A percentile compares a stretch with the other conserved stretches of the same genome.
Evolutionary conservation across 1,284 basidiomycete species (phyloP).

Genomic region (Malassezia yamatoensis): DNA sequence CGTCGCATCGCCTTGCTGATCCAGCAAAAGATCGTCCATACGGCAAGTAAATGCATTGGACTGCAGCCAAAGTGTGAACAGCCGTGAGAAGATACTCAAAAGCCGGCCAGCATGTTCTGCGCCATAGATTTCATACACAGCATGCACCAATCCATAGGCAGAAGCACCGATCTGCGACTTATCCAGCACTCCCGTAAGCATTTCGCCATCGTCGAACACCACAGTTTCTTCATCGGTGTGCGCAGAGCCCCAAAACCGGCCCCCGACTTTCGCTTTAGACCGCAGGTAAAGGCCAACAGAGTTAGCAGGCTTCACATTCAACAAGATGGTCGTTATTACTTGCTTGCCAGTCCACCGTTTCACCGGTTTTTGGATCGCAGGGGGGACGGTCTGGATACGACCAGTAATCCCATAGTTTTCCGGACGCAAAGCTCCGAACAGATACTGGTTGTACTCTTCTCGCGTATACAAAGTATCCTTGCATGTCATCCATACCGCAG

Average conservation of each 20-base stretch:
- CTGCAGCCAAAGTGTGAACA: conserved; percentile 95
- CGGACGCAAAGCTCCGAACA: conserved; percentile 86
- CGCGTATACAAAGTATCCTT: conserved; percentile 89
- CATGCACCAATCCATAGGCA: conserved; percentile 91
- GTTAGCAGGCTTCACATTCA: conserved; percentile 74
- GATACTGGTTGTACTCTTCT: conserved; percentile 90
- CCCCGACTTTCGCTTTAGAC: conserved; percentile 74
- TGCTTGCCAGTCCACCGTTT: conserved; percentile 98
- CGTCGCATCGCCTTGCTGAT: conserved; percentile 64
- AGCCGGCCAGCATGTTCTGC: conserved; percentile 78
- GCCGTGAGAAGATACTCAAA: conserved; percentile 79
- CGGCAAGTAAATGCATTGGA: conserved; percentile 95
- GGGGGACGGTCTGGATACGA: conserved; percentile 71
- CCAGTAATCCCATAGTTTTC: conserved; percentile 64
- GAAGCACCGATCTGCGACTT: conserved; percentile 96
- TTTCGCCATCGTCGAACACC: conserved; percentile 82
- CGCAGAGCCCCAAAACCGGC: conserved; percentile 61
- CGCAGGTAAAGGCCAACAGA: conserved; percentile 75
- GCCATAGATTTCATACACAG: conserved; percentile 97
- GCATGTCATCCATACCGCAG: conserved; percentile 97
- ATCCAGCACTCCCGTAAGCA: conserved; percentile 85
- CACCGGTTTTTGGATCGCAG: conserved; percentile 79
- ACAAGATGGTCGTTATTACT: conserved; percentile 58
- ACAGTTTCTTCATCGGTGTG: conserved; percentile 68
- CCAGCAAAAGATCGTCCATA: conserved; percentile 94